Percentiles rank a stretch among this genome's conserved stretches.
Evolutionary conservation across 257 asterid genomes (phyloP).

Genomic region (Forsythia suspensa): DNA sequence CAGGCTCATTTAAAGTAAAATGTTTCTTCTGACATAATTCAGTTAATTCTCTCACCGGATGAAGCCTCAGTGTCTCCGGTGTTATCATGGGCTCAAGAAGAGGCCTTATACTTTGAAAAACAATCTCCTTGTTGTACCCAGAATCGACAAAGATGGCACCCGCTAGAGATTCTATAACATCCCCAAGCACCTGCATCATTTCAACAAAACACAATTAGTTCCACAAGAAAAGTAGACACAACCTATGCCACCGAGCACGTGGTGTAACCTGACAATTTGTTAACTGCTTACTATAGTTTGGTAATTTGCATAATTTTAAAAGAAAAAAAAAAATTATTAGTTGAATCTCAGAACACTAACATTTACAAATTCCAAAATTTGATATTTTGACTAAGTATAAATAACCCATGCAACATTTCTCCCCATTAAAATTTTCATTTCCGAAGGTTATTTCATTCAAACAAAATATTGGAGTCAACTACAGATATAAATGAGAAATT

Average conservation of each 20-base stretch:
- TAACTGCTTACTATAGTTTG: not conserved
- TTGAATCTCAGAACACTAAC: not conserved
- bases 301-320: not conserved
- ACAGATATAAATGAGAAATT: too few species aligned
- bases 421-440: not conserved
- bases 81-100: conserved; percentile 83
- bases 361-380: not conserved
- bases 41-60: conserved; percentile 60
- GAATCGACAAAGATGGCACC: conserved; percentile 85
- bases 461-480: not conserved
- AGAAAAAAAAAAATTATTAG: not conserved
- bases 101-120: conserved; percentile 57
- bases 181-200: conserved; percentile 72
- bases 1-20: conserved; percentile 29
- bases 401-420: not conserved
- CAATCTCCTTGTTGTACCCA: conserved; percentile 48
- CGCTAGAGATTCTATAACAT: conserved; percentile 74
- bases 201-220: not conserved
- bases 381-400: not conserved
- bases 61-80: conserved; percentile 58
- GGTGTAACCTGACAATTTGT: not conserved
- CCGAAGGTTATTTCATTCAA: not conserved
- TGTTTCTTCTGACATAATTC: conserved; percentile 59
- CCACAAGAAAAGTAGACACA: not conserved
- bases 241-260: not conserved